Base-by-base conservation (phyloP, 1,139 yeast species). In the Taiozyma sp. region DNA sequence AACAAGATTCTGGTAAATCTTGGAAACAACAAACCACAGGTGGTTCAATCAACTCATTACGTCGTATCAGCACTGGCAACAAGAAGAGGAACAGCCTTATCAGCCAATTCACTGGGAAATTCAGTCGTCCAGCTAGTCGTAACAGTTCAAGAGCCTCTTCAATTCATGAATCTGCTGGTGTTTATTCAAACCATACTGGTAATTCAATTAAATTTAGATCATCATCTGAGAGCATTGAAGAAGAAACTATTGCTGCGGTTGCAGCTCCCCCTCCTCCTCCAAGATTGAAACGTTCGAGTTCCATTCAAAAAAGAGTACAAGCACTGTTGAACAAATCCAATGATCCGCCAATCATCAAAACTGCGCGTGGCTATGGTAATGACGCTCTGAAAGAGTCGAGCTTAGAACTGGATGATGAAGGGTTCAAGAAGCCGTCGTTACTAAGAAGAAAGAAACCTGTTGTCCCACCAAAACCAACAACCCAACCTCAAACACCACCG, bases 21-120 rank as follows among this genome's bases (percentile, higher is more conserved):
- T 60, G 62, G 63, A 86, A 88, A 90, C 96, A 88, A 62, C 96
- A 89, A 65, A 96, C 88, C 61, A 87, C 96, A 3, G 97, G 97
- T 8, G 81, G 78, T 37, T 76, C 78, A 54, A 60, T 77, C 50
- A 74, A 69, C 50, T 66, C 69, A 11, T 57, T 72, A 4, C 60
- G 65, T 42, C 59, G 58, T 30, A 58, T 60, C 29, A 60, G 62
- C 43, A 61, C 64, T 2, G 64, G 64, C 6, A 47, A 55, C 10
- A 59, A 56, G 41, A 61, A 56, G 45, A 49, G 56, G 21, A 42
- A 42, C 26, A 50, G 53, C 29, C 42, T 62, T 28, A 56, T 61
- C 21, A 52, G 58, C 14, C 62, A 60, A 30, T 47, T 60, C 42
- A 59, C 65, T 9, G 65, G 64, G 9, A 62, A 56, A 45, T 52